phyloP scores from a whole-genome alignment of 2,329 filamentous ascomycete species.

The Dryadomyces sulphureus region DNA sequence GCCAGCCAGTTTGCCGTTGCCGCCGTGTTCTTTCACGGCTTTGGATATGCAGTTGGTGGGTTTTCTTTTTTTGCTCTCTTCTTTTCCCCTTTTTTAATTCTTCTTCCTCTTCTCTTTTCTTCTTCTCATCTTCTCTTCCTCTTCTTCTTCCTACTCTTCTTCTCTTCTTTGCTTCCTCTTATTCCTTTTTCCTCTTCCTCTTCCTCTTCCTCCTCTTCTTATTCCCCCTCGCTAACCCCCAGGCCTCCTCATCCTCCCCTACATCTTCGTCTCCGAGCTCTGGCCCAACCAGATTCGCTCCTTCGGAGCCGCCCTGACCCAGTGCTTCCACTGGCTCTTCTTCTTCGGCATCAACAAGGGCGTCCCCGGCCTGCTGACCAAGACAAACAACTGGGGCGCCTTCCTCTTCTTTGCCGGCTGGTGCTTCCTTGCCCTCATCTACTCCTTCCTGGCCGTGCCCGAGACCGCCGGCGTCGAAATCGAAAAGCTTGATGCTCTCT shows the following conservation, averaged over 20 bases:
- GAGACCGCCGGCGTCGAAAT: conserved; percentile 22
- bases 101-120: no score
- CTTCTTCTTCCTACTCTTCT: no score
- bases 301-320: conserved; percentile 23
- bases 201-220: no score
- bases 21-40: conserved; percentile 27
- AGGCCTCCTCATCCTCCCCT: conserved; percentile 22
- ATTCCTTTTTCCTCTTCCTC: no score
- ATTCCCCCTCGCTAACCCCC: no score
- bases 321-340: conserved; percentile 25
- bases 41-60: conserved; percentile 23
- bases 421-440: conserved; percentile 18
- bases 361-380: conserved; percentile 16
- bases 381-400: conserved; percentile 17
- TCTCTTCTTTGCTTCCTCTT: no score
- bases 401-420: conserved; percentile 16
- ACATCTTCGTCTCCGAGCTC: conserved; percentile 27
- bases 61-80: no score
- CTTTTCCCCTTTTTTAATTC: no score
- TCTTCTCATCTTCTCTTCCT: no score
- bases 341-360: conserved; percentile 19
- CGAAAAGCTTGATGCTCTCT: conserved; percentile 23
- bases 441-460: conserved; percentile 22
- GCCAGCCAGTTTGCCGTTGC: conserved; percentile 23
- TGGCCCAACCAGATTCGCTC: conserved; percentile 30